Evolutionary conservation across 768 basidiomycete species (phyloP).

Genomic region (Xerocomus spinulosus): DNA sequence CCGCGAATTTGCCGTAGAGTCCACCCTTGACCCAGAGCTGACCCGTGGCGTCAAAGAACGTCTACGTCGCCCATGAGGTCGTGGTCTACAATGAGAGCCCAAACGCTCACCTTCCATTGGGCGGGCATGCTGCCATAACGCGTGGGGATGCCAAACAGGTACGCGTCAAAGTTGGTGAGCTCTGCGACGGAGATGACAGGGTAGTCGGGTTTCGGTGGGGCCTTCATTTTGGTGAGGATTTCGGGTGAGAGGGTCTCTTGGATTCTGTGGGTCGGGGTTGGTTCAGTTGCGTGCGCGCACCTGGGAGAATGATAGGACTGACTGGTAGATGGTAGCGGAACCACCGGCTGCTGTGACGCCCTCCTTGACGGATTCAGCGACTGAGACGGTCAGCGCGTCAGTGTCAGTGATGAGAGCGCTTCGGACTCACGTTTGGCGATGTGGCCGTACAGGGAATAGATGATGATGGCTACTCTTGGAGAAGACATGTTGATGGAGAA

Average conservation of each 20-base stretch:
- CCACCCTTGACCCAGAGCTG: slow-evolving; percentile 54
- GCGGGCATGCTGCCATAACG: slow-evolving; percentile 19
- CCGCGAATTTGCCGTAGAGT: slow-evolving; percentile 69
- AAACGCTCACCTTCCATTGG: slow-evolving; percentile 55
- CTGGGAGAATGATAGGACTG: slow-evolving; percentile 20
- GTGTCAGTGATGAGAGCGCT: no score
- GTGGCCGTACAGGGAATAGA: slow-evolving; percentile 75
- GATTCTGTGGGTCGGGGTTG: slow-evolving; percentile 41
- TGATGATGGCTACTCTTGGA: slow-evolving; percentile 57
- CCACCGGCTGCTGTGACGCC: slow-evolving; percentile 51
- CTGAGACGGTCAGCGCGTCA: slow-evolving; percentile 33
- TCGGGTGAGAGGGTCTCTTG: slow-evolving; percentile 74
- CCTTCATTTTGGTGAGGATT: slow-evolving; percentile 62
- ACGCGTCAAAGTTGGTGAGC: not conserved
- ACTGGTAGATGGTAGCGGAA: slow-evolving; percentile 52
- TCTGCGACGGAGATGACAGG: not conserved
- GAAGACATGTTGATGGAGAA: slow-evolving; percentile 38
- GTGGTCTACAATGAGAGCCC: not conserved
- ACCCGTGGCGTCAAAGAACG: slow-evolving; percentile 76
- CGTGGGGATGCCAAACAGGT: not conserved
- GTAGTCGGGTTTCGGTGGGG: slow-evolving; percentile 54
- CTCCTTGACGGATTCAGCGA: slow-evolving; percentile 50
- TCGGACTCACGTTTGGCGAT: slow-evolving; percentile 53
- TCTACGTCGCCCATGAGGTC: no score
- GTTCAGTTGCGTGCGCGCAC: not conserved